Base-by-base conservation (phyloP, 1,284 basidiomycete species). In the Takashimella koratensis region DNA sequence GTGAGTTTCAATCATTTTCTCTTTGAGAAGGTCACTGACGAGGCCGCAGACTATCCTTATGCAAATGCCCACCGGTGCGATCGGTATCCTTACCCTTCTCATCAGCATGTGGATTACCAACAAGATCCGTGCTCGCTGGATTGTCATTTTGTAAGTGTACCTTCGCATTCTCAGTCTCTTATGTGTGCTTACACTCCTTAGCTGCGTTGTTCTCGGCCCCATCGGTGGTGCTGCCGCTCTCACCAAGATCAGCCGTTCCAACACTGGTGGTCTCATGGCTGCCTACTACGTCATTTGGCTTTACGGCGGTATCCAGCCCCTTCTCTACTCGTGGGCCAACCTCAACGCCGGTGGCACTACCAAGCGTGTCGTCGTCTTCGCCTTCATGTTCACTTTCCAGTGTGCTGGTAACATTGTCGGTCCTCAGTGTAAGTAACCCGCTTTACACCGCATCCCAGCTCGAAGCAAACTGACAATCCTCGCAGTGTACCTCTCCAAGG, bases 81-180 rank as follows among this genome's bases (percentile, higher is more conserved):
- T 80, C 43, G 76, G 78, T 57, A 72, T 81, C 25, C 56, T 79
- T 54, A 43, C 76, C 22, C 75, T 76, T 25, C 79, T 76, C 12
- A 73, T 61, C 23, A 59, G 79, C 12, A 76, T 77, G 5, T n/a
- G n/a, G n/a, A n/a, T n/a, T n/a, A n/a, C n/a, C n/a, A 78, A 75
- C 45, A 75, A 72, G 52, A 70, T 77, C 54, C 79, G 79, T 54
- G 64, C 78, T n/a, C 78, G 79, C 55, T 80, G n/a, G n/a, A n/a
- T n/a, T n/a, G n/a, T n/a, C n/a, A n/a, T n/a, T n/a, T n/a, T n/a
- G n/a, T n/a, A n/a, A n/a, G n/a, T 43, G 51, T 4, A 39, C 60
- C 25, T 63, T 77, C 12, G 67, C 70, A 16, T 62, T 79, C 11
- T 75, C 76, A 4, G 74, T n/a, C n/a, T n/a, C n/a, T n/a, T n/a